phyloP scores from a whole-genome alignment of 2,329 filamentous ascomycete species.

The Ascochyta rabiei region DNA sequence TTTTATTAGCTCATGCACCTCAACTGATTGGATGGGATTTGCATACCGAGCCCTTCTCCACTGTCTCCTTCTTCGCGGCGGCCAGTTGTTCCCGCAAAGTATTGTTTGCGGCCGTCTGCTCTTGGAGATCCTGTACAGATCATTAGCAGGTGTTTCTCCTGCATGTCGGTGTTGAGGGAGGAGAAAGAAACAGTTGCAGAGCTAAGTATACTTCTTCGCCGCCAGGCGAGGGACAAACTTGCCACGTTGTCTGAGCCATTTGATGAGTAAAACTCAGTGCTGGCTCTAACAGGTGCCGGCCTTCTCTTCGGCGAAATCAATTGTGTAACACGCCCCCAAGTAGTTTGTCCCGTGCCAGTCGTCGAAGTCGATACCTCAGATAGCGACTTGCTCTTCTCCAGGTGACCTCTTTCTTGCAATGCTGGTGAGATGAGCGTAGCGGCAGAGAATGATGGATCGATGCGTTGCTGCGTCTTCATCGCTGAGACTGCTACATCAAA shows the following conservation, averaged over 20 bases:
- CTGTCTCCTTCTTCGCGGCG: slow-evolving; percentile 41
- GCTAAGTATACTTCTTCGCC: slow-evolving; percentile 36
- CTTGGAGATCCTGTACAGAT: slow-evolving; percentile 39
- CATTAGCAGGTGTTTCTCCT: slow-evolving; percentile 24
- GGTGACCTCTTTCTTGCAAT: slow-evolving; percentile 14
- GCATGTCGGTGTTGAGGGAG: slow-evolving; percentile 10
- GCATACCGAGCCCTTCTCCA: slow-evolving; percentile 47
- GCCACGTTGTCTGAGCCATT: slow-evolving; percentile 28
- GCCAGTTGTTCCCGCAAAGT: slow-evolving; percentile 41
- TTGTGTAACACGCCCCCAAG: slow-evolving; percentile 32
- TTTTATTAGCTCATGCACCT: background rate
- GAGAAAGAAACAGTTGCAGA: slow-evolving; percentile 13
- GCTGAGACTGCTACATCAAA: slow-evolving; percentile 31
- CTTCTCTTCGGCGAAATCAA: slow-evolving; percentile 31
- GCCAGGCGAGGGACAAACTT: slow-evolving; percentile 40
- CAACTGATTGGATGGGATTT: background rate
- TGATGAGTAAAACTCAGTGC: slow-evolving; percentile 24
- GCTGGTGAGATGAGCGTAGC: slow-evolving; percentile 30
- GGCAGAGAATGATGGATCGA: slow-evolving; percentile 30
- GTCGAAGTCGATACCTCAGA: slow-evolving; percentile 31
- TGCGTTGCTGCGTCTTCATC: slow-evolving; percentile 24
- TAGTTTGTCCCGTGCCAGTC: slow-evolving; percentile 30
- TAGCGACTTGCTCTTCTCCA: slow-evolving; percentile 23
- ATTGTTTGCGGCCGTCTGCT: slow-evolving; percentile 31
- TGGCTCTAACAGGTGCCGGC: slow-evolving; percentile 20